phyloP scores from a whole-genome alignment of 2,329 filamentous ascomycete species.

The Penicillium expansum region DNA sequence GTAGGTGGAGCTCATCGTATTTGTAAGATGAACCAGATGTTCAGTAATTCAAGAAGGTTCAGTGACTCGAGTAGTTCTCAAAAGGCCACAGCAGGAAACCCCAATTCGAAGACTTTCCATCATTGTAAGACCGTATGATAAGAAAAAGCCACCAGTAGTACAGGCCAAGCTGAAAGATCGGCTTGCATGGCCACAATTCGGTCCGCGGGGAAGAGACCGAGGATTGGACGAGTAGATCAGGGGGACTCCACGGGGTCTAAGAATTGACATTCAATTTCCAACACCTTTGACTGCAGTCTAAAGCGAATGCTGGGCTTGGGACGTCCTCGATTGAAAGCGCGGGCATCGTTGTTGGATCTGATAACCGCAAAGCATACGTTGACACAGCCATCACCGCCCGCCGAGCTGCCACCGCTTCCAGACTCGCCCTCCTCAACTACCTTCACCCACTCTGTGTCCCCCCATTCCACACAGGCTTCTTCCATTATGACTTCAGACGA shows the following conservation, averaged over 20 bases:
- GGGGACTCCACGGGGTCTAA: conserved; percentile 18
- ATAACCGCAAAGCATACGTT: conserved; percentile 36
- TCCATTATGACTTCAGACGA: conserved; percentile 47
- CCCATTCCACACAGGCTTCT: conserved; percentile 27
- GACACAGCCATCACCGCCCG: conserved; percentile 37
- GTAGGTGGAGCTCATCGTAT: background rate
- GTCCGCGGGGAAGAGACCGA: conserved; percentile 9
- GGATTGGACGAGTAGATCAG: conserved; percentile 23
- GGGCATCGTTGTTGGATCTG: conserved; percentile 63
- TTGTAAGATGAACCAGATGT: background rate
- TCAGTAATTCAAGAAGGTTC: background rate
- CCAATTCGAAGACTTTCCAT: background rate
- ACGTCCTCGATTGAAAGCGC: conserved; percentile 56
- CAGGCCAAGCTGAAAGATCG: conserved; percentile 5
- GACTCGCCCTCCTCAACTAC: conserved; percentile 43
- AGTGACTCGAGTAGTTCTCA: background rate
- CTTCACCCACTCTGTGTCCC: conserved; percentile 29
- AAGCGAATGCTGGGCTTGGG: conserved; percentile 55
- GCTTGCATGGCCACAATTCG: conserved; percentile 17
- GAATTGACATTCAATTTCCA: conserved; percentile 3
- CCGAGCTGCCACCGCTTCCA: conserved; percentile 46
- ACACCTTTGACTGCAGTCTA: background rate
- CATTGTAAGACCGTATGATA: background rate
- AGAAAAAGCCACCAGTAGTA: background rate
- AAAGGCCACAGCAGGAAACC: background rate